Evolutionary conservation across 1,284 basidiomycete genomes (phyloP).

Genomic region (Boletellus deceptivus): DNA sequence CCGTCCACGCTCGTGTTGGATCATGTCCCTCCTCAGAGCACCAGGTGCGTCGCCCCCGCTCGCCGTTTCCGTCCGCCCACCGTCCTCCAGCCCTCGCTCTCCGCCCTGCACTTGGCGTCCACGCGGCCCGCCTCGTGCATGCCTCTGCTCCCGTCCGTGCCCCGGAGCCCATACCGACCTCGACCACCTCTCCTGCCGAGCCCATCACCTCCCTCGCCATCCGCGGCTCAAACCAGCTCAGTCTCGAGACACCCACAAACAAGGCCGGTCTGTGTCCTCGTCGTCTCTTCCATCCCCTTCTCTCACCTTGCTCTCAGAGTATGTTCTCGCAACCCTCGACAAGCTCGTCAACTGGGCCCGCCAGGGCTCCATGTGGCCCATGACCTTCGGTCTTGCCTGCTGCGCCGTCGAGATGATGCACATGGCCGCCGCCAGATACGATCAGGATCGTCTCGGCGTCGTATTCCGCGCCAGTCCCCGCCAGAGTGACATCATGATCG

Average conservation of each 20-base stretch:
- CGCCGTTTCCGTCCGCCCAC: neutral
- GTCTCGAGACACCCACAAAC: slow-evolving; percentile 86
- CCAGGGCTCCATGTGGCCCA: slow-evolving; percentile 99
- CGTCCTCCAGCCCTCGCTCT: slow-evolving; percentile 25
- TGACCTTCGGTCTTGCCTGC: slow-evolving; percentile 98
- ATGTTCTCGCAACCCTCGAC: slow-evolving; percentile 94
- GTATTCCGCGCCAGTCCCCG: slow-evolving; percentile 98
- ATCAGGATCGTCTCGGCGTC: slow-evolving; percentile 96
- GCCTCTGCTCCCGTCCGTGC: slow-evolving; percentile 43
- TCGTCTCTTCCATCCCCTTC: neutral
- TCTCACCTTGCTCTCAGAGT: slow-evolving; percentile 57
- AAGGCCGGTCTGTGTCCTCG: slow-evolving; percentile 68
- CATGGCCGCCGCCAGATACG: slow-evolving; percentile 98
- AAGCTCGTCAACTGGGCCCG: slow-evolving; percentile 98
- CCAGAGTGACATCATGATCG: slow-evolving; percentile 99
- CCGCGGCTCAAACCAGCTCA: slow-evolving; percentile 78
- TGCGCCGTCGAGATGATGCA: slow-evolving; percentile 99
- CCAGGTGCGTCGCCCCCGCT: slow-evolving; percentile 36
- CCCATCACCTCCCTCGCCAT: slow-evolving; percentile 70
- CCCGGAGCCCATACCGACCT: slow-evolving; percentile 41
- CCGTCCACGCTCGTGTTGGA: neutral
- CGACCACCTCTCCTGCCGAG: slow-evolving; percentile 45
- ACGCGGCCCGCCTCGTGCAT: slow-evolving; percentile 51
- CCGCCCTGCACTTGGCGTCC: slow-evolving; percentile 44
- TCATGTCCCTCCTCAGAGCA: slow-evolving; percentile 55